These are phyloP conservation scores for Colletotrichum falcatum DNA, from an alignment of 2,329 filamentous ascomycete genomes.

Conservation along the genomic window DNA sequence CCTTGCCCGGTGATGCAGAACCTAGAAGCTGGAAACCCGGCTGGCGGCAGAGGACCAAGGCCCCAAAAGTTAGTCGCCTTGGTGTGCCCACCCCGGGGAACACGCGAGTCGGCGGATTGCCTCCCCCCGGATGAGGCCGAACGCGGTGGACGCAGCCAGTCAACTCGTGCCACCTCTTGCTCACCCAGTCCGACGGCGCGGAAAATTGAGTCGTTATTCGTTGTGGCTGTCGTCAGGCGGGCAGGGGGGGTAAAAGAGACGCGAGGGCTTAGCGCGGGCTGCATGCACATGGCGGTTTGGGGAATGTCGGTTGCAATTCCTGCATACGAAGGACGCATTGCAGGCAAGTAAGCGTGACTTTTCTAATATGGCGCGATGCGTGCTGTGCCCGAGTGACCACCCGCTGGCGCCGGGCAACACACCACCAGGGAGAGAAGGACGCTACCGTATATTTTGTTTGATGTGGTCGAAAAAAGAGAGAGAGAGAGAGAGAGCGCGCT, in stretches of 20 bases:
- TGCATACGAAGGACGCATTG: constrained; percentile 26
- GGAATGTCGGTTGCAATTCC: constrained; percentile 38
- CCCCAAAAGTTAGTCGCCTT: constrained; percentile 11
- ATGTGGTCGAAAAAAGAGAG: background rate
- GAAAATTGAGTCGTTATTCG: constrained; percentile 12
- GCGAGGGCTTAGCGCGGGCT: constrained; percentile 30
- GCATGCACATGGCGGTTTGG: constrained; percentile 32
- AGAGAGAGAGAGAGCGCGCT: background rate
- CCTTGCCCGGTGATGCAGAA: background rate
- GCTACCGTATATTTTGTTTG: background rate
- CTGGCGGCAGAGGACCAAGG: constrained; percentile 16
- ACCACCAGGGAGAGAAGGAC: background rate
- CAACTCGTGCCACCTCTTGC: constrained; percentile 32
- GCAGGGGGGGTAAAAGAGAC: constrained; percentile 26
- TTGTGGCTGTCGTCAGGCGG: background rate
- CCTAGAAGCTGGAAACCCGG: constrained; percentile 14
- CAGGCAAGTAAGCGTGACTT: background rate
- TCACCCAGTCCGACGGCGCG: background rate
- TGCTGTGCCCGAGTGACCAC: constrained; percentile 11
- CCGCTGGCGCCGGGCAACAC: constrained; percentile 13
- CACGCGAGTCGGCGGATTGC: constrained; percentile 24
- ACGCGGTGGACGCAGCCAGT: constrained; percentile 19
- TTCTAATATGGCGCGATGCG: background rate
- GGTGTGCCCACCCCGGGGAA: constrained; percentile 15
- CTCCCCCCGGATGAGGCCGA: constrained; percentile 34